A percentile compares a stretch with the other conserved stretches of the same genome.
Conservation (phyloP, 2,329 filamentous ascomycete species). For the Aspergillus sp. region DNA sequence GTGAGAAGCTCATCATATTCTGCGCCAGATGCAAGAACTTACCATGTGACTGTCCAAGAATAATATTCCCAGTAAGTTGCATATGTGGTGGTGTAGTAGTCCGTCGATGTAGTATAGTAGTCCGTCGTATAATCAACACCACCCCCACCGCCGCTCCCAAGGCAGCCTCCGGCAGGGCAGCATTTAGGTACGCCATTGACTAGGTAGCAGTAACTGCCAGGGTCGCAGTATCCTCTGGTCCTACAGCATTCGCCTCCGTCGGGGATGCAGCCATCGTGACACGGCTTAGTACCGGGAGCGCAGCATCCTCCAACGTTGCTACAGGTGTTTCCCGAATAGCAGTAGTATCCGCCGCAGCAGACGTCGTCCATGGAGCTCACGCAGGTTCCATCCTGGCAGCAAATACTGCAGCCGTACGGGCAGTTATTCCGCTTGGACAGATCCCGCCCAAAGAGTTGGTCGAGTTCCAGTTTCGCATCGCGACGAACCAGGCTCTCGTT, state of each 20-base stretch:
- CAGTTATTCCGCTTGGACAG: background rate
- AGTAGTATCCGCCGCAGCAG: slow-evolving; percentile 1
- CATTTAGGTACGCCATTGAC: background rate
- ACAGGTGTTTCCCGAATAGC: background rate
- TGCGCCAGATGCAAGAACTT: too few relatives aligned
- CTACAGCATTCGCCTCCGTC: background rate
- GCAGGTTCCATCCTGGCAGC: background rate
- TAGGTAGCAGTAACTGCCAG: background rate
- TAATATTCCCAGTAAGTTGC: background rate
- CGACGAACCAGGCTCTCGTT: background rate
- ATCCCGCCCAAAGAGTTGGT: background rate
- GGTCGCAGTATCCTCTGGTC: background rate
- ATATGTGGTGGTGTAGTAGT: background rate
- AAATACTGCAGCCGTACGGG: background rate
- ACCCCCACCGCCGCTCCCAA: background rate
- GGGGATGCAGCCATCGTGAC: background rate
- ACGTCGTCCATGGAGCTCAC: background rate
- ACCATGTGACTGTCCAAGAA: background rate
- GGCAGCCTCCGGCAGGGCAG: background rate
- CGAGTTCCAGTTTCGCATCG: background rate
- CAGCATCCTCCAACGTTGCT: background rate
- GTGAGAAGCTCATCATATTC: too few relatives aligned
- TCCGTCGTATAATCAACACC: background rate
- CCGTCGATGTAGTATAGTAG: background rate
- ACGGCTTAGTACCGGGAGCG: background rate